Evolutionary conservation across 805 yeast genomes (phyloP).

Genomic region (Ogataea pignaliae): DNA sequence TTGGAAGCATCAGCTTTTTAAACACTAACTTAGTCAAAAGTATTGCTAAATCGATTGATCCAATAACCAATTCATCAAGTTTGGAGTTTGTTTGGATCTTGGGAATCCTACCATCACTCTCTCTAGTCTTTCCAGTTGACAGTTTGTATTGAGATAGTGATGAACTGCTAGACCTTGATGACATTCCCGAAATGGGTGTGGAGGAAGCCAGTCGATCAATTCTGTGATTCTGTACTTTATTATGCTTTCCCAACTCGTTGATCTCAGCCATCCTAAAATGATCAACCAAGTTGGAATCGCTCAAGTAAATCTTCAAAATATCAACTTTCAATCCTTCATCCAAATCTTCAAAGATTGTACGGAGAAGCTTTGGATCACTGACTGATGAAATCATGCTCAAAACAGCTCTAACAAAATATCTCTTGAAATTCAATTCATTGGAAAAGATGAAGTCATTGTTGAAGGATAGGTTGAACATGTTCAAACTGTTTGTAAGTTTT

Average conservation of each 20-base stretch:
- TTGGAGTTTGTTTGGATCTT: conserved; percentile 1
- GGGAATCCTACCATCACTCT: conserved; percentile 1
- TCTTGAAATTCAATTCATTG: conserved; percentile 7
- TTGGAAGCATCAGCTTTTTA: conserved; percentile 1
- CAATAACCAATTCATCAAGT: conserved; percentile 2
- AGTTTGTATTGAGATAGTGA: no score
- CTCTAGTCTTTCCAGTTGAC: neutral
- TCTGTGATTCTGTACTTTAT: no score
- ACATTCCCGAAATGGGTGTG: no score
- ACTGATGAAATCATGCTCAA: conserved; percentile 11
- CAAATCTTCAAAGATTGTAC: conserved; percentile 7
- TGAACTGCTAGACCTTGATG: no score
- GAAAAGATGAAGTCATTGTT: conserved; percentile 11
- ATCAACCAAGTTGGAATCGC: conserved; percentile 13
- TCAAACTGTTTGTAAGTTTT: conserved; percentile 10
- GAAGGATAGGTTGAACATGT: conserved; percentile 14
- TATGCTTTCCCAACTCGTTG: neutral
- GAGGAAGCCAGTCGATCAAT: no score
- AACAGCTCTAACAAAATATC: conserved; percentile 13
- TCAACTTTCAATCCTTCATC: conserved; percentile 13
- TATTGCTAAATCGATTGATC: conserved; percentile 2
- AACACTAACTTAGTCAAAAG: conserved; percentile 1
- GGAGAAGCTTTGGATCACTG: conserved; percentile 5
- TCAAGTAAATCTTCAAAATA: conserved; percentile 15
- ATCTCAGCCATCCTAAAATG: conserved; percentile 6